Evolutionary conservation across 257 asterid species (phyloP).

Genomic region (Solanum raphanifolium): DNA sequence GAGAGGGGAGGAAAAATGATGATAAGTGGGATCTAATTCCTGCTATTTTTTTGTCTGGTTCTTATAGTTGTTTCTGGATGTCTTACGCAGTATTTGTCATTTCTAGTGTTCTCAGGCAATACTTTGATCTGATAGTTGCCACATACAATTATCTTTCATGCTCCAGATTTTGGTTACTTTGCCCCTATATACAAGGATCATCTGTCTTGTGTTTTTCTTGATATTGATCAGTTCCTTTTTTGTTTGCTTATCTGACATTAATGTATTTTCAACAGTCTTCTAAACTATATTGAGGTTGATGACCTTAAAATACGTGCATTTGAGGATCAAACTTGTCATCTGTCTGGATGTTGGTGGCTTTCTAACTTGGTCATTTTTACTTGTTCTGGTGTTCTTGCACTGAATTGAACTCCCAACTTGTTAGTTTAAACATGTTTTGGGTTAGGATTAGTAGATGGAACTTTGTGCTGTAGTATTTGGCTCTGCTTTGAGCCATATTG

Average conservation of each 20-base stretch:
- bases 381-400: too few relatives aligned
- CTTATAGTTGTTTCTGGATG: background rate
- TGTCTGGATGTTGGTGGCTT: too few relatives aligned
- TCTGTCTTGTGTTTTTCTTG: background rate
- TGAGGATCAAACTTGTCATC: too few relatives aligned
- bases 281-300: background rate
- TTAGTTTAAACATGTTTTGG: background rate
- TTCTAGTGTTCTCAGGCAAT: background rate
- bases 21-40: background rate
- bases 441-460: background rate
- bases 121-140: background rate
- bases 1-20: background rate
- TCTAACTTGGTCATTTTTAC: too few relatives aligned
- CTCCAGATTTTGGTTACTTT: background rate
- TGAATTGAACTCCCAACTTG: background rate
- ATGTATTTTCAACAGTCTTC: background rate
- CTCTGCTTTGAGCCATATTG: background rate
- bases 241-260: background rate
- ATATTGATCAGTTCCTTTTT: background rate
- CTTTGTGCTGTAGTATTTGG: background rate
- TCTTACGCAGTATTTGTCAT: background rate
- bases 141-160: background rate
- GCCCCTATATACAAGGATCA: background rate
- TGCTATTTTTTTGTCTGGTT: background rate
- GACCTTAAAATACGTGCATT: too few relatives aligned